Conservation (phyloP, 2,329 filamentous ascomycete genomes). For the Cladosporium sp. region DNA sequence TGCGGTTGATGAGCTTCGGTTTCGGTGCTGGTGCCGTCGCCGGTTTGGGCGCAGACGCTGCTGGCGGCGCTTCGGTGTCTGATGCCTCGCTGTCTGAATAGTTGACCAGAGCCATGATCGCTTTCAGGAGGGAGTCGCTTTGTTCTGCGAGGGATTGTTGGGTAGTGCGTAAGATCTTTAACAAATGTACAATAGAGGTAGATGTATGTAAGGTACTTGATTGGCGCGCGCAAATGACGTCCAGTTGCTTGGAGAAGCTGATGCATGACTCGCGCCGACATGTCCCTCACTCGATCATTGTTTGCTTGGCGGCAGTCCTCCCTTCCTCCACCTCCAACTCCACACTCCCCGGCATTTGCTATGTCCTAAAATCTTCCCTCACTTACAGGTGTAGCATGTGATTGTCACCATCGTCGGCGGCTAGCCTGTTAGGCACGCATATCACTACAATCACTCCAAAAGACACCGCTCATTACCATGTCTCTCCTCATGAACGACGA, state of each 20-base stretch:
- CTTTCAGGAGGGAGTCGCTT: no score
- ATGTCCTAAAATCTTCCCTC: not conserved
- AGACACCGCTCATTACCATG: constrained; percentile 22
- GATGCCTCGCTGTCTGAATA: constrained; percentile 77
- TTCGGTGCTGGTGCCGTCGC: constrained; percentile 36
- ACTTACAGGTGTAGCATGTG: not conserved
- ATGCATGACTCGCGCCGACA: constrained; percentile 9
- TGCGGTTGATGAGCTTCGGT: constrained; percentile 46
- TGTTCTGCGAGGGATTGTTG: no score
- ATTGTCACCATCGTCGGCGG: not conserved
- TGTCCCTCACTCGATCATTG: no score
- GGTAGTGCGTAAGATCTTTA: no score
- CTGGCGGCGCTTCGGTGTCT: constrained; percentile 43
- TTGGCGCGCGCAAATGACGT: constrained; percentile 2
- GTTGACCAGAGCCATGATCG: constrained; percentile 72
- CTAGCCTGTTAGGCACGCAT: constrained; percentile 7
- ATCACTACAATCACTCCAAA: not conserved
- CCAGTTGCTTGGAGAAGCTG: no score
- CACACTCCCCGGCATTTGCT: constrained; percentile 8
- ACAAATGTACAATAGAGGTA: no score
- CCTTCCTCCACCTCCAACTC: not conserved
- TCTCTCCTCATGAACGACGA: constrained; percentile 37
- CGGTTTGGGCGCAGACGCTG: constrained; percentile 23
- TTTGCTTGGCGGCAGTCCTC: not conserved
- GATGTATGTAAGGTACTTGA: no score